Percentiles rank a stretch among this genome's conserved stretches.
Evolutionary conservation across 495 filamentous ascomycete species (phyloP).

Genomic region (Diplogelasinospora grovesii): DNA sequence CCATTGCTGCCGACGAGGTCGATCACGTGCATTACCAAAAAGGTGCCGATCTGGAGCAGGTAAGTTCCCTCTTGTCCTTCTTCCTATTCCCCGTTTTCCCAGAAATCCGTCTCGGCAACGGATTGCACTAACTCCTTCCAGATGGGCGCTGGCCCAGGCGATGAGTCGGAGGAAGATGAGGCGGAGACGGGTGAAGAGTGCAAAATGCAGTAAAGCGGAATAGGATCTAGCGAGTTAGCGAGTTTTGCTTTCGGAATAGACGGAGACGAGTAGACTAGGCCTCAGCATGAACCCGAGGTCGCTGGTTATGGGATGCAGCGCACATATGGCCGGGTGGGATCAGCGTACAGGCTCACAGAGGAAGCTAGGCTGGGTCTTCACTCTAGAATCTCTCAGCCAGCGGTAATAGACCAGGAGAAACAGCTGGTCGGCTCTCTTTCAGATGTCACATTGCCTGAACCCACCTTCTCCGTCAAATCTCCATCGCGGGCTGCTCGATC

Average conservation of each 20-base stretch:
- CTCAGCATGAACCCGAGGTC: too few species aligned
- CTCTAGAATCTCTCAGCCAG: too few species aligned
- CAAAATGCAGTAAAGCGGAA: slow-evolving; percentile 79
- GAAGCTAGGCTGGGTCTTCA: too few species aligned
- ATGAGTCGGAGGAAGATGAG: slow-evolving; percentile 82
- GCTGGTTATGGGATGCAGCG: too few species aligned
- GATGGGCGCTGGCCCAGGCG: slow-evolving; percentile 60
- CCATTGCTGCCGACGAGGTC: slow-evolving; percentile 61
- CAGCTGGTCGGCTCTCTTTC: too few species aligned
- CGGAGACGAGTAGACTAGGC: background rate
- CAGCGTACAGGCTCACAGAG: too few species aligned
- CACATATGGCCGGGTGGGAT: too few species aligned
- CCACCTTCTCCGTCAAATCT: too few species aligned
- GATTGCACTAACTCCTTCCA: slow-evolving; percentile 19
- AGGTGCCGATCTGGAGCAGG: slow-evolving; percentile 74
- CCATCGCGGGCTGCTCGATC: too few species aligned
- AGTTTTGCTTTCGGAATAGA: slow-evolving; percentile 1
- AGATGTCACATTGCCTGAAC: too few species aligned
- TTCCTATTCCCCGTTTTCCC: slow-evolving; percentile 5
- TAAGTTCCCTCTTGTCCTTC: slow-evolving; percentile 43
- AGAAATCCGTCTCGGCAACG: background rate
- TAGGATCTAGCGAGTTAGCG: too few species aligned
- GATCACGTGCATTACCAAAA: slow-evolving; percentile 84
- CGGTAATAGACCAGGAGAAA: too few species aligned
- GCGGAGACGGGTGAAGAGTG: slow-evolving; percentile 76